A percentile compares a stretch with the other conserved stretches of the same genome.
Evolutionary conservation across 1,284 basidiomycete species (phyloP).

Genomic region (Fomitopsis schrenkii): DNA sequence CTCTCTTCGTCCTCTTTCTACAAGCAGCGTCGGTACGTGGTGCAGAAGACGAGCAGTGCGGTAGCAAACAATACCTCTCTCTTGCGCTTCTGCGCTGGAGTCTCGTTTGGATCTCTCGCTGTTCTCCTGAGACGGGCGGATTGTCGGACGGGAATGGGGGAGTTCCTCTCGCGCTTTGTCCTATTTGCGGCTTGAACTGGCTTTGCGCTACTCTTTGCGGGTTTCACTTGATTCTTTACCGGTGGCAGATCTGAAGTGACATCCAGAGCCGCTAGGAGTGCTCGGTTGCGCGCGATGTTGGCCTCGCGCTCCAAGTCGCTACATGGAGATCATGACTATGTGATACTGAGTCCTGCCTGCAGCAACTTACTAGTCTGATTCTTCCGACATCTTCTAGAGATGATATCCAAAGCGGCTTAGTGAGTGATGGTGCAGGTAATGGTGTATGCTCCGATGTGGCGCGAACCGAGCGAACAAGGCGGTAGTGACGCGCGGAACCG

Average conservation of each 20-base stretch:
- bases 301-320: constrained; percentile 74
- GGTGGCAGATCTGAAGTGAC: constrained; percentile 52
- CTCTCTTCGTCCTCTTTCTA: constrained; percentile 45
- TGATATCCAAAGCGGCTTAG: background rate
- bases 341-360: background rate
- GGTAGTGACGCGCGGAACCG: constrained; percentile 1
- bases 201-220: constrained; percentile 43
- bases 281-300: constrained; percentile 75
- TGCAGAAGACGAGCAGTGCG: background rate
- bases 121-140: constrained; percentile 54
- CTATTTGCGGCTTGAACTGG: constrained; percentile 57
- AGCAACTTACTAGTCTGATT: constrained; percentile 19
- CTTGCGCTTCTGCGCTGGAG: constrained; percentile 53
- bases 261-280: constrained; percentile 64
- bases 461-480: background rate
- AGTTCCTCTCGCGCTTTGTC: constrained; percentile 42
- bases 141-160: constrained; percentile 51
- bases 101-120: constrained; percentile 55
- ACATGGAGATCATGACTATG: background rate
- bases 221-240: constrained; percentile 12
- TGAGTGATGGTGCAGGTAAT: background rate
- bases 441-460: background rate
- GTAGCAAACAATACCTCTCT: constrained; percentile 48
- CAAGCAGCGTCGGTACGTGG: constrained; percentile 6
- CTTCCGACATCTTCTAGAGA: constrained; percentile 15